These are phyloP conservation scores for Suillus subluteus DNA, from an alignment of 768 basidiomycete species.

Conservation along the genomic window DNA sequence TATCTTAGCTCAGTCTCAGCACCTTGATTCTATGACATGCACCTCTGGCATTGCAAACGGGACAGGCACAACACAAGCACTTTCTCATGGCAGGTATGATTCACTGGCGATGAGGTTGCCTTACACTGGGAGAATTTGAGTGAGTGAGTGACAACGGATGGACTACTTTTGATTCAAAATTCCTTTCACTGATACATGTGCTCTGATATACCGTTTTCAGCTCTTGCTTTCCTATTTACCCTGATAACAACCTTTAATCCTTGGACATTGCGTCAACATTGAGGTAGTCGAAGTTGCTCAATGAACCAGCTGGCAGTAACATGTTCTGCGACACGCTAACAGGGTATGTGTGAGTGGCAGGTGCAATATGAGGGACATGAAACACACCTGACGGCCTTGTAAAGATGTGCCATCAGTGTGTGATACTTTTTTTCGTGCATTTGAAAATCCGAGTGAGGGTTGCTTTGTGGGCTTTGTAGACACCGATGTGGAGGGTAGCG, in stretches of 20 bases:
- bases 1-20: constrained; percentile 57
- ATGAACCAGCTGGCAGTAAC: too few species aligned
- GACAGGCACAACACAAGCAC: constrained; percentile 39
- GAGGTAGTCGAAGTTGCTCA: too few species aligned
- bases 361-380: too few species aligned
- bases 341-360: too few species aligned
- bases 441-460: too few species aligned
- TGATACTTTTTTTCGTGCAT: too few species aligned
- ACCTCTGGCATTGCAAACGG: neutral
- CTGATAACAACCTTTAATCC: neutral
- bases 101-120: neutral
- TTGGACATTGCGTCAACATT: too few species aligned
- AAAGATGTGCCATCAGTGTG: too few species aligned
- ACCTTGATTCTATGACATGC: constrained; percentile 37
- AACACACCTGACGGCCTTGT: too few species aligned
- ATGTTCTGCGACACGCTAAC: too few species aligned
- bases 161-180: neutral
- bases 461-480: too few species aligned
- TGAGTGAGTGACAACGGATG: neutral
- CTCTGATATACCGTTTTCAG: neutral
- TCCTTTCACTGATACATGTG: neutral
- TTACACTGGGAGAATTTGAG: neutral
- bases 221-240: neutral
- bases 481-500: too few species aligned
- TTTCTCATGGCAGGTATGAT: constrained; percentile 48